These are phyloP conservation scores for Dictyostelium firmibasis DNA, from an alignment of 78 protist genomes.

Conservation along the genomic window DNA sequence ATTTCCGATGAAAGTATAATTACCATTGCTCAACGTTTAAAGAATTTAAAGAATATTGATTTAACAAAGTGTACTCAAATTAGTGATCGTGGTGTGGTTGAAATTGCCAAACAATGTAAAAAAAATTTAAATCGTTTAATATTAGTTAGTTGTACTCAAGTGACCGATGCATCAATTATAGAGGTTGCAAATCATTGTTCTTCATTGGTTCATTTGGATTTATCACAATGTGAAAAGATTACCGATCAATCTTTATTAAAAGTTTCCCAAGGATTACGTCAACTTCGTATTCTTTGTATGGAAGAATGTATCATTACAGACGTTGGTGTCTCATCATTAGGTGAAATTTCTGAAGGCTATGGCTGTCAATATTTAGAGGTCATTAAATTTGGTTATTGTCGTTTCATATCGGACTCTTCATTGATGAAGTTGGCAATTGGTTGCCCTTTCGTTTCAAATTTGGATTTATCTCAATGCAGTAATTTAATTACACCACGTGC, in stretches of 20 bases:
- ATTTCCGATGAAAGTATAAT: constrained; percentile 52
- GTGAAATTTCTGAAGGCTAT: constrained; percentile 15
- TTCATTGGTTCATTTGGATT: constrained; percentile 36
- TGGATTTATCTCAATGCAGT: constrained; percentile 56
- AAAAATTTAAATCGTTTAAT: constrained; percentile 12
- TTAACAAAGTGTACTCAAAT: constrained; percentile 51
- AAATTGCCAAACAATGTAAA: constrained; percentile 2
- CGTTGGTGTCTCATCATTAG: constrained; percentile 30
- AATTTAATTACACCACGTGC: constrained; percentile 63
- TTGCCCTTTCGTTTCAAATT: constrained; percentile 33
- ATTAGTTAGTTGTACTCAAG: constrained; percentile 28
- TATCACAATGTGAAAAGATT: constrained; percentile 58
- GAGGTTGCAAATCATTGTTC: constrained; percentile 33
- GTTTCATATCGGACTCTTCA: constrained; percentile 48
- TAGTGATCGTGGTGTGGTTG: constrained; percentile 25
- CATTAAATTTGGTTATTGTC: constrained; percentile 62
- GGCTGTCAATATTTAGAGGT: constrained; percentile 52
- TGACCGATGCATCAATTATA: constrained; percentile 44
- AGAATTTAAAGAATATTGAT: constrained; percentile 37
- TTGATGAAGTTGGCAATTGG: constrained; percentile 9
- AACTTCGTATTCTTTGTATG: constrained; percentile 40
- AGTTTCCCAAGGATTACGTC: constrained; percentile 29
- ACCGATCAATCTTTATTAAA: constrained; percentile 20
- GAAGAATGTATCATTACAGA: constrained; percentile 70
- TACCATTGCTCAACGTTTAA: constrained; percentile 27